phyloP scores from a whole-genome alignment of 129 eudicot species.

The Flaveria bidentis region DNA sequence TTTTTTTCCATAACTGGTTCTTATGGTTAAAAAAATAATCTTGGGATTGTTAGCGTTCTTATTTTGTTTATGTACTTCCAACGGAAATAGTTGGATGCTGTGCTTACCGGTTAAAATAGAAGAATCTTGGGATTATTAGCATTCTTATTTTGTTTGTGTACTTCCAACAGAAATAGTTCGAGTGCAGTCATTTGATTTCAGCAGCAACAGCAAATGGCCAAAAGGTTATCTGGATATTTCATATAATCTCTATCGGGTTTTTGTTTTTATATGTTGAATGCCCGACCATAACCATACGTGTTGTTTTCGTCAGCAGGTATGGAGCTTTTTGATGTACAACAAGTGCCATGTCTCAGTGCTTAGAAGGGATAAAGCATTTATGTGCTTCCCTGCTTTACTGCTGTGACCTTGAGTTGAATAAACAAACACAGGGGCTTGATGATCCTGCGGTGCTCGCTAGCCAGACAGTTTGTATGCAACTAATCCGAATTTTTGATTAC shows the following conservation, averaged over 20 bases:
- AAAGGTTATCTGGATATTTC: constrained; percentile 42
- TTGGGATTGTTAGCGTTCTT: neutral
- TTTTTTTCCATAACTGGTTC: too few species aligned
- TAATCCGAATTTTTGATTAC: constrained; percentile 5
- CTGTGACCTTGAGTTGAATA: constrained; percentile 72
- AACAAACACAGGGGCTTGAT: constrained; percentile 73
- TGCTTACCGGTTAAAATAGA: too few species aligned
- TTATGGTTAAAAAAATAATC: neutral
- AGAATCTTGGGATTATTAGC: neutral
- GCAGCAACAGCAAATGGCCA: constrained; percentile 55
- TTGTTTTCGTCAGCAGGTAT: constrained; percentile 46
- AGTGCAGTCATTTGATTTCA: constrained; percentile 10
- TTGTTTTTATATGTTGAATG: neutral
- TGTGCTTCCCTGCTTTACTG: constrained; percentile 70
- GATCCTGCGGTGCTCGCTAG: constrained; percentile 87
- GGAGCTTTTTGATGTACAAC: constrained; percentile 56
- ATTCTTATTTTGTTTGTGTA: neutral
- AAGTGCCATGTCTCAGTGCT: constrained; percentile 85
- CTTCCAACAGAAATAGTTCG: constrained; percentile 20
- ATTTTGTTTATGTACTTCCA: neutral
- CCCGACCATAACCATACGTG: neutral
- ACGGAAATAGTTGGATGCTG: constrained; percentile 20
- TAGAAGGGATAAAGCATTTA: constrained; percentile 89
- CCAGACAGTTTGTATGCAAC: constrained; percentile 82
- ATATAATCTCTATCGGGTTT: constrained; percentile 2